Base-by-base conservation (phyloP, 495 filamentous ascomycete genomes). In the Polyplosphaeria fusca region DNA sequence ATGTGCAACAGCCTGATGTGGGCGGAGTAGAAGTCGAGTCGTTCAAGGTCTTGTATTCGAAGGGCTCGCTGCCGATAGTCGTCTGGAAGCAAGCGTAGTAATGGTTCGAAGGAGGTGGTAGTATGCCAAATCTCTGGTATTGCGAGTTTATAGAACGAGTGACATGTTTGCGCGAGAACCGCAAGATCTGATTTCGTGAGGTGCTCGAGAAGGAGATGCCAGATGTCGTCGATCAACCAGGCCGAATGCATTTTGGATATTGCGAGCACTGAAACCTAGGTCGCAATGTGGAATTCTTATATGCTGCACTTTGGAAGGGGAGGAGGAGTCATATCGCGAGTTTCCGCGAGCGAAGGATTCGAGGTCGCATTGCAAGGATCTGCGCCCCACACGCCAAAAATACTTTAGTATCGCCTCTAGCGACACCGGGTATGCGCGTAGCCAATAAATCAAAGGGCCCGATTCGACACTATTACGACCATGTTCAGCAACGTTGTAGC, bases 191-290 rank as follows among this genome's bases (percentile, higher is more conserved):
- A 23, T 4, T 13, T 4, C 22, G 5, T 9, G 43, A 47, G 43
- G 23, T 47, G 43, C 9, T 27, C 19, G 18, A 47, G 43, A 27
- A 47, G 7, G 18, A 47, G 43, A 9, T 11, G 9, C 43, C 23
- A 27, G 43, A 47, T 47, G 23, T 47, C 43, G 19, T 27, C 43
- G 23, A 47, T 47, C 23, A 13, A 18, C 43, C 43, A 47, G 4
- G 43, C 43, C 4, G 5, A 23, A 26, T 47, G 43, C 43, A 47
- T 47, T 47, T 4, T 47, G 22, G 5, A 11, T 7, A 42, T 7
- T 35, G 30, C 14, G 30, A 35, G 7, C 14, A 35, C 7, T 7
- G 30, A 7, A 35, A 35, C 14, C 14, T 35, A 35, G 7, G 30
- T 35, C 30, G 30, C 30, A 14, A 35, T 7, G 30, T 35, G 7